phyloP scores from a whole-genome alignment of 2,329 filamentous ascomycete species.

The Thelonectria rubi region DNA sequence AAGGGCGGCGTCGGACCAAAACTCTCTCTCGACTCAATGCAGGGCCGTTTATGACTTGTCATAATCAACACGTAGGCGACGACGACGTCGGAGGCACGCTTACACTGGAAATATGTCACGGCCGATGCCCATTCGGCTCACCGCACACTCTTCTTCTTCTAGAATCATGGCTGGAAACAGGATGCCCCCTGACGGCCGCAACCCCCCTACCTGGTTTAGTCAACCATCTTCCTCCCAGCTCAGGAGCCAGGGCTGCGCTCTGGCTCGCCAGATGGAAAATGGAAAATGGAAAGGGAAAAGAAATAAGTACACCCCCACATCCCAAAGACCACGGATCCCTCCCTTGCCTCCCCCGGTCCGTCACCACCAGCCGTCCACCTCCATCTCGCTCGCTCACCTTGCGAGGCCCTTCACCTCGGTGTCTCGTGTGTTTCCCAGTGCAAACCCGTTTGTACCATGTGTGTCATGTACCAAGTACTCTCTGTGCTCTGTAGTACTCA shows the following conservation, averaged over 20 bases:
- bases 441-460: not conserved
- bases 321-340: not conserved
- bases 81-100: slow-evolving; percentile 1
- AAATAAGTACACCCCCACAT: slow-evolving; percentile 35
- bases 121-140: slow-evolving; percentile 11
- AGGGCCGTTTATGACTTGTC: slow-evolving; percentile 19
- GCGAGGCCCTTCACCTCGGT: slow-evolving; percentile 1
- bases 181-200: slow-evolving; percentile 29
- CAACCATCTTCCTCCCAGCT: slow-evolving; percentile 20
- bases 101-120: slow-evolving; percentile 22
- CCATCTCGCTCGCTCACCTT: slow-evolving; percentile 19
- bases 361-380: slow-evolving; percentile 13
- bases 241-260: slow-evolving; percentile 32
- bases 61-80: slow-evolving; percentile 5
- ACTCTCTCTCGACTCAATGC: too few relatives aligned
- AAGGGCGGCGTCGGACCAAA: too few relatives aligned
- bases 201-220: not conserved
- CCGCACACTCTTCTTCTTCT: slow-evolving; percentile 36
- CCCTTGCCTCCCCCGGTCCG: slow-evolving; percentile 17
- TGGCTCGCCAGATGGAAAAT: too few relatives aligned
- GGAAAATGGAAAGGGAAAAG: slow-evolving; percentile 7
- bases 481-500: too few relatives aligned
- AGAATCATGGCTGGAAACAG: slow-evolving; percentile 41
- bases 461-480: too few relatives aligned
- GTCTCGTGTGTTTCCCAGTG: not conserved